Evolutionary conservation across 371 early-diverging fungal species (phyloP).

Genomic region (Mucor velutinosus): DNA sequence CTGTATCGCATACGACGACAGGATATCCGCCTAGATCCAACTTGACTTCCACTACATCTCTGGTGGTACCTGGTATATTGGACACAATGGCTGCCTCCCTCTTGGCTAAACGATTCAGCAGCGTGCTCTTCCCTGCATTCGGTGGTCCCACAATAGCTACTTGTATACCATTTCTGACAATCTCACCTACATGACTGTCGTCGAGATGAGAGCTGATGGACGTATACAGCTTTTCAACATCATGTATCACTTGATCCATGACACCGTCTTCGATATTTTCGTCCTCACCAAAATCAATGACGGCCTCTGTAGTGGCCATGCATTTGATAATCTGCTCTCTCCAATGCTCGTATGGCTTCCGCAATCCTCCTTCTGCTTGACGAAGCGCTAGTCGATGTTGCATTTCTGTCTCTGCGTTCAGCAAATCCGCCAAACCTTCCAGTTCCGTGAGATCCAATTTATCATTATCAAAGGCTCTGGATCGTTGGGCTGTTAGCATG

Average conservation of each 20-base stretch:
- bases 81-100: constrained; percentile 84
- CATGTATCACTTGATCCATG: constrained; percentile 35
- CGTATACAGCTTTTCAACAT: constrained; percentile 22
- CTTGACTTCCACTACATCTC: constrained; percentile 78
- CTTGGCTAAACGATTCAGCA: constrained; percentile 72
- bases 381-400: constrained; percentile 72
- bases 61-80: constrained; percentile 78
- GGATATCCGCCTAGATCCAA: constrained; percentile 80
- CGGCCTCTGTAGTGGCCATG: constrained; percentile 75
- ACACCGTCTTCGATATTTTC: constrained; percentile 79
- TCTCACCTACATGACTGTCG: constrained; percentile 74
- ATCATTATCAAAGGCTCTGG: constrained; percentile 76
- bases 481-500: neutral
- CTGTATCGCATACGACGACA: constrained; percentile 76
- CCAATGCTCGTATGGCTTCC: constrained; percentile 68
- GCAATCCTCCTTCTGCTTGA: constrained; percentile 75
- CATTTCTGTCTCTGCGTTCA: constrained; percentile 84
- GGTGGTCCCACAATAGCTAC: constrained; percentile 81
- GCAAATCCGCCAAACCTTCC: constrained; percentile 79
- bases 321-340: constrained; percentile 58
- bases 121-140: constrained; percentile 83
- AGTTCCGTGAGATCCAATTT: constrained; percentile 80
- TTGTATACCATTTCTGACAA: constrained; percentile 72
- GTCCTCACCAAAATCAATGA: constrained; percentile 86
- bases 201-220: constrained; percentile 58